phyloP scores from a whole-genome alignment of 1,139 yeast genomes.

The Geotrichum bryndzae region DNA sequence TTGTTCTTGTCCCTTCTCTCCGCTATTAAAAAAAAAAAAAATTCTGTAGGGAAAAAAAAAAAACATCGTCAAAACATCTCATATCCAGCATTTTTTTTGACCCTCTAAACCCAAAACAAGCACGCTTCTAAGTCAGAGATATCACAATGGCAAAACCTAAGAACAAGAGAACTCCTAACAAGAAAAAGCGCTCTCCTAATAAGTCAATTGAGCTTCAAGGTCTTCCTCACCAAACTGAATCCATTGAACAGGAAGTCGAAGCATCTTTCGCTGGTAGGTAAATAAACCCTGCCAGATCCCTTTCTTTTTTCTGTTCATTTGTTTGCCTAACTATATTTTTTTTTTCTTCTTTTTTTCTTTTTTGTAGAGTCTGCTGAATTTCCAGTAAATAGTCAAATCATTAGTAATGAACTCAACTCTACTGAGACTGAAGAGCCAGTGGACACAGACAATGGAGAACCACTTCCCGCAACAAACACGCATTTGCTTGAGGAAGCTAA shows the following conservation, averaged over 20 bases:
- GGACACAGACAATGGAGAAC: neutral
- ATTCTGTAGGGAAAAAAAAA: neutral
- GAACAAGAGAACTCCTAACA: neutral
- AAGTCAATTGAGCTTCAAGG: conserved; percentile 9
- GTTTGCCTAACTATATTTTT: neutral
- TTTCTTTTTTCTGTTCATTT: neutral
- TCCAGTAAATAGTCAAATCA: neutral
- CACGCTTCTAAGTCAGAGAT: neutral
- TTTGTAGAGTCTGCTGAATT: neutral
- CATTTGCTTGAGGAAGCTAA: neutral
- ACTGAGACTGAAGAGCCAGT: neutral
- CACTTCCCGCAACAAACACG: neutral
- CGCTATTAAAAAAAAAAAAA: too few species aligned
- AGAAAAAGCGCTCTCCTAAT: neutral
- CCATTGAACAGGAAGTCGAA: neutral
- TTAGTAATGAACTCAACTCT: neutral
- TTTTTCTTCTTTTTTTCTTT: too few species aligned
- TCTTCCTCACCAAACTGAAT: neutral
- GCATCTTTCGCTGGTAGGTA: neutral
- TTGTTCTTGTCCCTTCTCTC: neutral
- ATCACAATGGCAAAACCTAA: neutral
- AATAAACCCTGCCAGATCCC: neutral
- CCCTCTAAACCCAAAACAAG: neutral
- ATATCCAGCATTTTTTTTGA: neutral
- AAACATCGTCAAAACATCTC: neutral